Percentiles rank a stretch among this genome's conserved stretches.
Conservation (phyloP, 2,329 filamentous ascomycete genomes). For the Tolypocladium inflatum region DNA sequence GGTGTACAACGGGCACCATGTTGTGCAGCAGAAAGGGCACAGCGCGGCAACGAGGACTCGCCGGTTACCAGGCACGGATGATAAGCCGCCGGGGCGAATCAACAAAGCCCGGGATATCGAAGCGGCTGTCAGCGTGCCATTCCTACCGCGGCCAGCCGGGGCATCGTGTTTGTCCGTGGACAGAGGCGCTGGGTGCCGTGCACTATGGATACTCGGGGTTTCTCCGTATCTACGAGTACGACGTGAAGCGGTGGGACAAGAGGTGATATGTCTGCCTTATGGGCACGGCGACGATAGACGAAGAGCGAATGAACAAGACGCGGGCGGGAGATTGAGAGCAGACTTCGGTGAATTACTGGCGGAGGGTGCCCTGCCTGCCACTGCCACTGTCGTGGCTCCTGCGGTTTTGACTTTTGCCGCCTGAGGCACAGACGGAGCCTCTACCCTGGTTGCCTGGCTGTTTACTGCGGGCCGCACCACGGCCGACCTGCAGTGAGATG, state of each 20-base stretch:
- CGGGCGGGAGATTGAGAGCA: not conserved
- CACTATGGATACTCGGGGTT: too few relatives aligned
- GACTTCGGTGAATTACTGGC: not conserved
- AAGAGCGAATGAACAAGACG: not conserved
- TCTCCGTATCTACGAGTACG: not conserved
- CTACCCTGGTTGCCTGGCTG: not conserved
- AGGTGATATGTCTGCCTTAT: not conserved
- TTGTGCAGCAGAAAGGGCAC: not conserved
- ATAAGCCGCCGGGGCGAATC: not conserved
- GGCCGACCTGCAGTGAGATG: not conserved
- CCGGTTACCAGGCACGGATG: not conserved
- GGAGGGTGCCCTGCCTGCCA: too few relatives aligned
- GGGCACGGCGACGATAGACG: not conserved
- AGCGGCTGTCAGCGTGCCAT: not conserved
- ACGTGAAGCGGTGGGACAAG: not conserved
- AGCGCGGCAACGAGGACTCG: not conserved
- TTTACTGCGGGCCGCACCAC: not conserved
- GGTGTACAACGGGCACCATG: not conserved
- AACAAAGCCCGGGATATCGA: not conserved
- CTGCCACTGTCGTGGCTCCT: not conserved
- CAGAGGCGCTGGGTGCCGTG: not conserved
- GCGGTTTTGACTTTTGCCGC: not conserved
- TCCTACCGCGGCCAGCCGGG: not conserved
- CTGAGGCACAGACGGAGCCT: not conserved
- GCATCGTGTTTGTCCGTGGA: not conserved